Evolutionary conservation across 176 grass and related monocot genomes (phyloP).

Genomic region (Olyra latifolia): DNA sequence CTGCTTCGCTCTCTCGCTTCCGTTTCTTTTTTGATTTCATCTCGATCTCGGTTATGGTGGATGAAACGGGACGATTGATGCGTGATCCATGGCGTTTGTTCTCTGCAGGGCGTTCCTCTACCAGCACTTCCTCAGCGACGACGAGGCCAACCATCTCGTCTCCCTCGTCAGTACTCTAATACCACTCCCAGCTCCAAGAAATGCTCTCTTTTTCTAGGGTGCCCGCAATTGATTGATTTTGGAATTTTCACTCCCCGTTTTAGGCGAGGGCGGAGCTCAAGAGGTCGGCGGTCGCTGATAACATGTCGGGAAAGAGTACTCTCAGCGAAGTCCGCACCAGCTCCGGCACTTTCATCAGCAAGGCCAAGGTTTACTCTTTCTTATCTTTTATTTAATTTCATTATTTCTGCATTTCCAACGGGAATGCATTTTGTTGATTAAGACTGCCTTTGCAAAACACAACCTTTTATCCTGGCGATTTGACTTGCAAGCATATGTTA

Average conservation of each 20-base stretch:
- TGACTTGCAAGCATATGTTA: not conserved
- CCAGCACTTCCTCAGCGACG: constrained; percentile 73
- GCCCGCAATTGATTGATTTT: not conserved
- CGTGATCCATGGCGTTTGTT: constrained; percentile 10
- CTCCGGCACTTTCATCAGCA: constrained; percentile 76
- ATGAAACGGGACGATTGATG: not conserved
- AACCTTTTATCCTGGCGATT: not conserved
- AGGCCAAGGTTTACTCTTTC: constrained; percentile 59
- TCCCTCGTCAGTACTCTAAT: constrained; percentile 58
- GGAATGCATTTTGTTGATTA: not conserved
- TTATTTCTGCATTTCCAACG: not conserved
- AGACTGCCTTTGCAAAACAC: not conserved
- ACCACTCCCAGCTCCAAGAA: not conserved
- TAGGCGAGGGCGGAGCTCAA: constrained; percentile 89
- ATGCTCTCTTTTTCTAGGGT: not conserved
- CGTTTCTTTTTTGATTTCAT: not conserved
- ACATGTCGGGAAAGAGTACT: constrained; percentile 71
- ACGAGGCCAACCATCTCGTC: constrained; percentile 91
- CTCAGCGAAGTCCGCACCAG: constrained; percentile 80
- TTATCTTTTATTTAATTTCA: not conserved
- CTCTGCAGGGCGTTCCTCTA: constrained; percentile 68
- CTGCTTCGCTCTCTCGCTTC: not conserved
- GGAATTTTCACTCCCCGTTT: not conserved
- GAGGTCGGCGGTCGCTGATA: constrained; percentile 76
- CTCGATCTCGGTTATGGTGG: constrained; percentile 27